These are phyloP conservation scores for Saitozyma sp. DNA, from an alignment of 768 basidiomycete genomes.

Conservation along the genomic window DNA sequence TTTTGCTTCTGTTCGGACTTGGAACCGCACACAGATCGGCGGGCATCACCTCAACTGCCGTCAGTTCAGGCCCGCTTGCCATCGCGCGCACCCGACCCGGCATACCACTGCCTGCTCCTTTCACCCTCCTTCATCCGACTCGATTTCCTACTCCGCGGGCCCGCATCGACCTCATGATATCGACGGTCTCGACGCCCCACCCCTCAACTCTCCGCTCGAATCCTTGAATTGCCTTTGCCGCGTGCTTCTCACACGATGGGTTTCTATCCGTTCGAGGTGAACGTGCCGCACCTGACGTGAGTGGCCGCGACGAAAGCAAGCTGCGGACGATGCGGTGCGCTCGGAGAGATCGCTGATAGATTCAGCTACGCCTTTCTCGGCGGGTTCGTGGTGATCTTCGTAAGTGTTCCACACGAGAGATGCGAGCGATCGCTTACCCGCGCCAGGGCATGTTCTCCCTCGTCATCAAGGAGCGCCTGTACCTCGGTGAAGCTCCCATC, in stretches of 20 bases:
- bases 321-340: too few relatives aligned
- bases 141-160: too few relatives aligned
- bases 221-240: too few relatives aligned
- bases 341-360: too few relatives aligned
- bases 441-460: conserved; percentile 52
- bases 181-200: not conserved
- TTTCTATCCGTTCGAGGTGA: conserved; percentile 61
- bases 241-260: conserved; percentile 14
- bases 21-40: too few relatives aligned
- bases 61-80: too few relatives aligned
- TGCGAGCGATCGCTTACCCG: not conserved
- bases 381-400: conserved; percentile 76
- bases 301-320: too few relatives aligned
- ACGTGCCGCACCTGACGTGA: conserved; percentile 66
- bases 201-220: not conserved
- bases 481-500: conserved; percentile 95
- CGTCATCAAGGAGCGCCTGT: conserved; percentile 84
- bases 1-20: too few relatives aligned
- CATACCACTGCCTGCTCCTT: too few relatives aligned
- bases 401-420: not conserved
- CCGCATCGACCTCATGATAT: not conserved
- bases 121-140: too few relatives aligned
- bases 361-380: conserved; percentile 68
- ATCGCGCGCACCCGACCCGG: too few relatives aligned
- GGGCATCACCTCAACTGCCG: too few relatives aligned